Conservation (phyloP, 2,329 filamentous ascomycete genomes). For the Botrytis squamosa region DNA sequence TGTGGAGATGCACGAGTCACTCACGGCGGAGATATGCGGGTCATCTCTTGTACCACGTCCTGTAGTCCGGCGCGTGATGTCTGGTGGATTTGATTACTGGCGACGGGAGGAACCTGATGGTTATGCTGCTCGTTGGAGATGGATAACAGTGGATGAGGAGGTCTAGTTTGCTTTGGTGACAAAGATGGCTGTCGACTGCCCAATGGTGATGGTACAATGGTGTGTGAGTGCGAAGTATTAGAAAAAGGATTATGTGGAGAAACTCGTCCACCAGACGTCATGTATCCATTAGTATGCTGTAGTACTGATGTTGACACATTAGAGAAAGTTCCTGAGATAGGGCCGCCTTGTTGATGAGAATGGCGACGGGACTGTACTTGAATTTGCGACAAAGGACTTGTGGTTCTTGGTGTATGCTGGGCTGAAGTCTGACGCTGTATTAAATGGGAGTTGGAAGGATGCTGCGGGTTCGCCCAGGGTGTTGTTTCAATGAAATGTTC, state of each 20-base stretch:
- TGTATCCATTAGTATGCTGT: conserved; percentile 34
- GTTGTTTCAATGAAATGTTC: conserved; percentile 88
- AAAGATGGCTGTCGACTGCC: conserved; percentile 39
- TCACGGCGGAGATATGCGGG: conserved; percentile 29
- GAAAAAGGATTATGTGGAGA: conserved; percentile 38
- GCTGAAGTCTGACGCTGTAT: conserved; percentile 44
- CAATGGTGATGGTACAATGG: conserved; percentile 37
- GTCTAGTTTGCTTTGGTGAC: conserved; percentile 36
- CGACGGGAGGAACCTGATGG: neutral
- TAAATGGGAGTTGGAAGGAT: conserved; percentile 59
- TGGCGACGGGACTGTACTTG: conserved; percentile 41
- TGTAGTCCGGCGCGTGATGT: conserved; percentile 25
- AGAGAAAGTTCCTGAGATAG: conserved; percentile 40
- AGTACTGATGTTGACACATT: conserved; percentile 29
- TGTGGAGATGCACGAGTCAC: conserved; percentile 1
- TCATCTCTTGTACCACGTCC: conserved; percentile 24
- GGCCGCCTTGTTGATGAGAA: conserved; percentile 39
- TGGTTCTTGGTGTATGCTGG: conserved; percentile 42
- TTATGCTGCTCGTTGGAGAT: conserved; percentile 27
- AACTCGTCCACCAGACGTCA: conserved; percentile 32
- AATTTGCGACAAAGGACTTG: conserved; percentile 39
- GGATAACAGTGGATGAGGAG: conserved; percentile 24
- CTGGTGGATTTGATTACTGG: conserved; percentile 26
- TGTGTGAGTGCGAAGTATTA: conserved; percentile 34
- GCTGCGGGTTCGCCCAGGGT: conserved; percentile 88